Conservation (phyloP, 139 green algal species). For the Monoraphidium neglectum region DNA sequence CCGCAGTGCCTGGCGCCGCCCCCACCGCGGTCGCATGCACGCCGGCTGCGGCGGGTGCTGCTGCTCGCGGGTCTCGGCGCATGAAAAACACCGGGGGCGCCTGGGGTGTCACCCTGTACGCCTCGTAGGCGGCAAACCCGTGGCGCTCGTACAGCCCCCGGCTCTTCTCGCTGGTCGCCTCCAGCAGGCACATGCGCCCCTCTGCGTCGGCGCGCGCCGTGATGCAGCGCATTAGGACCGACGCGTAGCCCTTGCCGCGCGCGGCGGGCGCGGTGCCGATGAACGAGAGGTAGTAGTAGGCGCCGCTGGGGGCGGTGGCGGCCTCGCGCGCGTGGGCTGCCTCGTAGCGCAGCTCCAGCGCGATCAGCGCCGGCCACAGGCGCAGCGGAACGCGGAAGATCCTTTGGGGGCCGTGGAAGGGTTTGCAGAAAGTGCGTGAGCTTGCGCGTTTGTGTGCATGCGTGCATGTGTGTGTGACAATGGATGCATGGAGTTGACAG, state of each 20-base stretch:
- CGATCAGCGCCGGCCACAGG: conserved; percentile 22
- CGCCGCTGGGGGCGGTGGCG: background rate
- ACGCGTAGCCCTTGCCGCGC: conserved; percentile 24
- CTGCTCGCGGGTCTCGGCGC: conserved; percentile 1
- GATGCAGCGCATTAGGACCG: conserved; percentile 21
- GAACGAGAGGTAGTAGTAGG: conserved; percentile 39
- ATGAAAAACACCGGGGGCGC: conserved; percentile 33
- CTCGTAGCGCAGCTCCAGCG: conserved; percentile 37
- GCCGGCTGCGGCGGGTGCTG: no score
- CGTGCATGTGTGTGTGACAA: no score
- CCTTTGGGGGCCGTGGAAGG: no score
- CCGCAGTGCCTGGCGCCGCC: no score
- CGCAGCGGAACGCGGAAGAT: conserved; percentile 24
- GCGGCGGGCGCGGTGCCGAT: conserved; percentile 23
- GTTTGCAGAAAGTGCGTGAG: no score
- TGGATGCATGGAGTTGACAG: no score
- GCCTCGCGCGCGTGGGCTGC: conserved; percentile 4
- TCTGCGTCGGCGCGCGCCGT: conserved; percentile 25
- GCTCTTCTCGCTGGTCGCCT: conserved; percentile 21
- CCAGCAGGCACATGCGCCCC: conserved; percentile 25
- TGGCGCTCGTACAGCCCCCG: conserved; percentile 28
- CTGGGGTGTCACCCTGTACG: conserved; percentile 2
- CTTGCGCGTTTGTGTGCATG: no score
- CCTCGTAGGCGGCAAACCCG: conserved; percentile 30
- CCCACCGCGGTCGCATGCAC: no score